phyloP scores from a whole-genome alignment of 1,284 basidiomycete genomes.

The Hymenochaete sp. region DNA sequence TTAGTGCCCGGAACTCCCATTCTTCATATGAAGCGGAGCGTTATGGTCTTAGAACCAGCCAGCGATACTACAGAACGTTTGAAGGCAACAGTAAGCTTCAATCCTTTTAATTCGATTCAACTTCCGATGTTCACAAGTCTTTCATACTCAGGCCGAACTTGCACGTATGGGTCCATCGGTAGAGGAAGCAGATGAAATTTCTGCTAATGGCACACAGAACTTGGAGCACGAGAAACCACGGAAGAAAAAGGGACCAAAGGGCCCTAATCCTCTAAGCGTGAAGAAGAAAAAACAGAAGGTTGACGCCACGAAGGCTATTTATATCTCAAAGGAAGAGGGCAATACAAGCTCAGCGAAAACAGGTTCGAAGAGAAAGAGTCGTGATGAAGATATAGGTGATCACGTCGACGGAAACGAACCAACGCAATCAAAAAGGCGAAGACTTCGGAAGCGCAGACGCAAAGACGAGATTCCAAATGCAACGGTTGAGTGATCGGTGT shows the following conservation, averaged over 20 bases:
- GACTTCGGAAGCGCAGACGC: conserved; percentile 3
- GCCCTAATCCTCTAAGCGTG: conserved; percentile 86
- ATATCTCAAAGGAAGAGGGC: not conserved
- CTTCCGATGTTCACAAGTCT: not conserved
- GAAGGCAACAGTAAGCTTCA: conserved; percentile 51
- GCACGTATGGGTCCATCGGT: conserved; percentile 39
- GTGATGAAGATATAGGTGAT: conserved; percentile 1
- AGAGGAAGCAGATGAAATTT: conserved; percentile 35
- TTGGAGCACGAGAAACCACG: not conserved
- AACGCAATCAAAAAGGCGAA: not conserved
- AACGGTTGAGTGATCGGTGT: no score
- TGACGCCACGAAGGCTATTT: not conserved
- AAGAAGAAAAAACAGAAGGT: conserved; percentile 68
- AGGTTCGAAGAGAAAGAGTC: conserved; percentile 10
- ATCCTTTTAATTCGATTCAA: not conserved
- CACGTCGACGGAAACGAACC: not conserved
- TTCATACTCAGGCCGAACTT: conserved; percentile 42
- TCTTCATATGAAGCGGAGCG: conserved; percentile 82
- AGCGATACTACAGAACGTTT: conserved; percentile 63
- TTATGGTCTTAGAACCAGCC: conserved; percentile 85
- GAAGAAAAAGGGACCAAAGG: conserved; percentile 70
- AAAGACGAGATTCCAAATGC: no score
- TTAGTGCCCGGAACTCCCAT: conserved; percentile 76
- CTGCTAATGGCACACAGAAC: conserved; percentile 26
- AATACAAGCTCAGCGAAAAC: not conserved